Percentiles rank a stretch among this genome's conserved stretches.
Evolutionary conservation across 2,329 filamentous ascomycete genomes (phyloP).

Genomic region (Hypocreales sp.): DNA sequence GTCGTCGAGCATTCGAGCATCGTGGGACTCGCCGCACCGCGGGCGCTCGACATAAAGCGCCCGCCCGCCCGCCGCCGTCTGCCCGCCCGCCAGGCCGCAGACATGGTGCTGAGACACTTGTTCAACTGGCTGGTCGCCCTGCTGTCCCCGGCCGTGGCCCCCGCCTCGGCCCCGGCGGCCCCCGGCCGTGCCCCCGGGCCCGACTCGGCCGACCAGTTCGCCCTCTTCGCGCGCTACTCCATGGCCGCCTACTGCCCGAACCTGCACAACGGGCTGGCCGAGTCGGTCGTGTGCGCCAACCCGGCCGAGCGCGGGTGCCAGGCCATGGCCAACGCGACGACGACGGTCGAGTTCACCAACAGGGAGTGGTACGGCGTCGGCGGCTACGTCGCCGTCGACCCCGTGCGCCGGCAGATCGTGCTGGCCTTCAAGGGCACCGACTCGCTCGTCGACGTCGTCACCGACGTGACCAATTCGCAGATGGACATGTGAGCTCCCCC

Average conservation of each 20-base stretch:
- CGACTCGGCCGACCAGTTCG: not conserved
- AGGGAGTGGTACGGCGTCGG: slow-evolving; percentile 25
- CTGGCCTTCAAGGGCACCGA: slow-evolving; percentile 42
- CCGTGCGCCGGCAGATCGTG: slow-evolving; percentile 34
- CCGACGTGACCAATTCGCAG: slow-evolving; percentile 20
- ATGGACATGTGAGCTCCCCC: not conserved
- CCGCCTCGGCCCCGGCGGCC: too few species aligned
- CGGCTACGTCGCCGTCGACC: slow-evolving; percentile 35
- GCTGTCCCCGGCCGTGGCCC: too few species aligned
- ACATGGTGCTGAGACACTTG: too few species aligned
- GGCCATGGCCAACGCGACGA: not conserved
- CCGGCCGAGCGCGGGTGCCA: too few species aligned
- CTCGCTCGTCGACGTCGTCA: slow-evolving; percentile 44
- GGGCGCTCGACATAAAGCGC: too few species aligned
- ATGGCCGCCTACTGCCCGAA: not conserved
- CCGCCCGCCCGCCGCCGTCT: too few species aligned
- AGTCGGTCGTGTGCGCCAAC: too few species aligned
- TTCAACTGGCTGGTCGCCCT: too few species aligned
- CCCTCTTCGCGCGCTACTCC: not conserved
- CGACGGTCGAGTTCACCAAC: slow-evolving; percentile 9
- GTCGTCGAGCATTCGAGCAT: too few species aligned
- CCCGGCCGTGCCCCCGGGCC: too few species aligned
- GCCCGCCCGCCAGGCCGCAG: too few species aligned
- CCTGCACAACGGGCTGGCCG: not conserved
- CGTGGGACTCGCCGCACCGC: too few species aligned